Percentiles rank a stretch among this genome's conserved stretches.
These are phyloP conservation scores for Tricholoma bakamatsutake DNA, from an alignment of 768 basidiomycete genomes.

Conservation along the genomic window DNA sequence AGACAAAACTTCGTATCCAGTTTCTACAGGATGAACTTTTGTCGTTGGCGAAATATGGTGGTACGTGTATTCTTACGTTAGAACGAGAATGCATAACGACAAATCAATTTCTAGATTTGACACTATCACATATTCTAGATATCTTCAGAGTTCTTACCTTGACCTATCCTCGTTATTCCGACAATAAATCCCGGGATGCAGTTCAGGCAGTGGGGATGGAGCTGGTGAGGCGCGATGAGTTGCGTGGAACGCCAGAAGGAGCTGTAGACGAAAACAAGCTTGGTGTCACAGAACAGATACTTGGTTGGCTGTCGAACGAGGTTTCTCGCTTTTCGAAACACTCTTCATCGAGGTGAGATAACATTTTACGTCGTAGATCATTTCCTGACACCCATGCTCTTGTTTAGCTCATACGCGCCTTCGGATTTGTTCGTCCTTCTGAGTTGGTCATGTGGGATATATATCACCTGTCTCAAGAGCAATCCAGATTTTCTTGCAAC, in stretches of 20 bases:
- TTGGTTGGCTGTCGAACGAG: conserved; percentile 74
- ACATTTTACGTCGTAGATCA: background rate
- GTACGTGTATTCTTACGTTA: conserved; percentile 29
- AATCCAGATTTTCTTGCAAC: conserved; percentile 41
- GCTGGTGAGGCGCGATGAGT: conserved; percentile 58
- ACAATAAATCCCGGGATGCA: conserved; percentile 62
- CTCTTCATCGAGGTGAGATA: conserved; percentile 48
- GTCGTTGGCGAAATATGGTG: conserved; percentile 50
- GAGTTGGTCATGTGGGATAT: conserved; percentile 65
- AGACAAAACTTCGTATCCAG: conserved; percentile 46
- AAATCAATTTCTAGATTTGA: conserved; percentile 40
- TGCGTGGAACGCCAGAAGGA: conserved; percentile 35
- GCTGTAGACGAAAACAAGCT: conserved; percentile 38
- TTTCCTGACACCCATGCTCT: background rate
- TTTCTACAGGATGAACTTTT: conserved; percentile 61
- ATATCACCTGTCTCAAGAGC: conserved; percentile 41
- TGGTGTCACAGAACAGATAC: conserved; percentile 62
- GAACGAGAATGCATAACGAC: background rate
- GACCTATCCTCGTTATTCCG: conserved; percentile 77
- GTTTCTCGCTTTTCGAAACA: conserved; percentile 51
- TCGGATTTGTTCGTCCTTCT: conserved; percentile 64
- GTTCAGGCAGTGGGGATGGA: conserved; percentile 63
- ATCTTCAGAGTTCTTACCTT: conserved; percentile 67
- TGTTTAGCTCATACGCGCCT: conserved; percentile 46
- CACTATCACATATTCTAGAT: conserved; percentile 56